Evolutionary conservation across 441 rosid species (phyloP).

Genomic region (Syzygium malaccense): DNA sequence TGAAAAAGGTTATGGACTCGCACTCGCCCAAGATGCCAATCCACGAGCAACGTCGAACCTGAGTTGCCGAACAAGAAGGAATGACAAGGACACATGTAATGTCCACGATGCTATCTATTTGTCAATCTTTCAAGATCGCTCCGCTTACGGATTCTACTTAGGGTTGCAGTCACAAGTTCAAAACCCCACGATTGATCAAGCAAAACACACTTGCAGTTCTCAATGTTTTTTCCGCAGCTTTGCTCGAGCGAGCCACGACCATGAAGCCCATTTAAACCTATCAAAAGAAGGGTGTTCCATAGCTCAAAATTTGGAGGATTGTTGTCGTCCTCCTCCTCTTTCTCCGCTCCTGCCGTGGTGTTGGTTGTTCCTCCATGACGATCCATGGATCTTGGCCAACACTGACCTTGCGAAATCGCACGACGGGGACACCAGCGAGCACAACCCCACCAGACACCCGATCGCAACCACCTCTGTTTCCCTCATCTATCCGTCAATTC

Average conservation of each 20-base stretch:
- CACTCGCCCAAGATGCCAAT: too few species aligned
- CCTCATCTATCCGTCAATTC: neutral
- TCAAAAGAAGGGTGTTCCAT: neutral
- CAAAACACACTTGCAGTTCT: neutral
- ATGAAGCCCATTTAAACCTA: neutral
- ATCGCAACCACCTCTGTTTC: neutral
- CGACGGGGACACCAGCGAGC: slow-evolving; percentile 3
- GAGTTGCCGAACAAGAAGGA: too few species aligned
- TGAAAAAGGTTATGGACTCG: too few species aligned
- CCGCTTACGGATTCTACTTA: neutral
- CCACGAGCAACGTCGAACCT: too few species aligned
- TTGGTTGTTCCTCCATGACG: neutral
- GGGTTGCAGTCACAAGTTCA: neutral
- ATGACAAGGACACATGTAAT: neutral
- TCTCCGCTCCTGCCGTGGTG: slow-evolving; percentile 1
- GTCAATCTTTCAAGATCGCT: neutral
- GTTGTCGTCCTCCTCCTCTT: slow-evolving; percentile 13
- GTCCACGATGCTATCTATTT: neutral
- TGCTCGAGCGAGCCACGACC: neutral
- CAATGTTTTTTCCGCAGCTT: neutral
- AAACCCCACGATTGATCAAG: neutral
- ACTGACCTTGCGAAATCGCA: neutral
- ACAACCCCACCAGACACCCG: slow-evolving; percentile 9
- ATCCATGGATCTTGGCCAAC: neutral
- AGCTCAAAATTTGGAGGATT: neutral